phyloP scores from a whole-genome alignment of 2,329 filamentous ascomycete species.

The Penicillium sp. region DNA sequence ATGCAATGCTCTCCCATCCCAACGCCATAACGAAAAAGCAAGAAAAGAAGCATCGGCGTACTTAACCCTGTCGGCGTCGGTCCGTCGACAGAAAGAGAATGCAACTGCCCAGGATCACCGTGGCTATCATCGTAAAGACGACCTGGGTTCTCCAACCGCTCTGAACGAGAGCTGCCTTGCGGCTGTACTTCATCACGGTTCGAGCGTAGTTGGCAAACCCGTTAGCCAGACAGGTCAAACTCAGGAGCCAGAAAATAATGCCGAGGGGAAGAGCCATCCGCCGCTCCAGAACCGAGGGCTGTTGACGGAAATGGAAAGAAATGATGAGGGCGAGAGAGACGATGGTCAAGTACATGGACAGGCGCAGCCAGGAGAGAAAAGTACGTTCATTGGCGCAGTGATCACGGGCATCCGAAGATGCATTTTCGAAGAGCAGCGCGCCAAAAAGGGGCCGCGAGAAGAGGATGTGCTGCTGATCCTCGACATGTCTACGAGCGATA shows the following conservation, averaged over 20 bases:
- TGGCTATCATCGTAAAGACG: conserved; percentile 51
- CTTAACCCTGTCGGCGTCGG: conserved; percentile 11
- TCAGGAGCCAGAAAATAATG: conserved; percentile 78
- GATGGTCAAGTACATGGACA: conserved; percentile 85
- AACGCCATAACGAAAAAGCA: conserved; percentile 4
- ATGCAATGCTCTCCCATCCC: not conserved
- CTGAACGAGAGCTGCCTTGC: conserved; percentile 77
- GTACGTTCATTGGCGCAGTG: conserved; percentile 64
- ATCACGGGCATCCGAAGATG: conserved; percentile 60
- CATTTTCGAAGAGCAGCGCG: conserved; percentile 62
- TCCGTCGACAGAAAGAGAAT: conserved; percentile 42
- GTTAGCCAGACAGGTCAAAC: conserved; percentile 67
- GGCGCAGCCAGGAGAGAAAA: conserved; percentile 85
- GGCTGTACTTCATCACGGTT: conserved; percentile 74
- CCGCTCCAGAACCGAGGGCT: conserved; percentile 65
- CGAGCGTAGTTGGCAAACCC: conserved; percentile 85
- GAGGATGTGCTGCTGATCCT: conserved; percentile 43
- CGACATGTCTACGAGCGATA: conserved; percentile 18
- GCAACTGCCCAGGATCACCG: conserved; percentile 43
- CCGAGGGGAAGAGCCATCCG: conserved; percentile 78
- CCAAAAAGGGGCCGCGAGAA: conserved; percentile 52
- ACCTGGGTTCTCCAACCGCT: conserved; percentile 87
- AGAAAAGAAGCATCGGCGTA: not conserved
- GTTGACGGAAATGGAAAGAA: conserved; percentile 79
- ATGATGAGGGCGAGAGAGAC: conserved; percentile 86